These are phyloP conservation scores for Phytophthora ohioensis DNA, from an alignment of 352 stramenopile species.

Conservation along the genomic window DNA sequence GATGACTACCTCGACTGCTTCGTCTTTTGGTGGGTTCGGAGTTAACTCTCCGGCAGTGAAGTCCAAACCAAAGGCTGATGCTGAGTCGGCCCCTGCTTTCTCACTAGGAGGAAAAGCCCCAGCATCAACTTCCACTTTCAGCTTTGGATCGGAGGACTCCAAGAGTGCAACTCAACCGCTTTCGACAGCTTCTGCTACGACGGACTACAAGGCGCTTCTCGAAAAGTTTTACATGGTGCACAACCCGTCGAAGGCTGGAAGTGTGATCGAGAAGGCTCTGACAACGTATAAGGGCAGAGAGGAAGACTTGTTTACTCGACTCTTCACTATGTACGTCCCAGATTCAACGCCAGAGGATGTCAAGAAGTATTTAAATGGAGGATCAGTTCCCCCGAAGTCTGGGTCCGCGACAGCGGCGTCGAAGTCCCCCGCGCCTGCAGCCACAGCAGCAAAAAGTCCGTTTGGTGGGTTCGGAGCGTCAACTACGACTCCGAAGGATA, in stretches of 20 bases:
- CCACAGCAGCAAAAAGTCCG: conserved; percentile 26
- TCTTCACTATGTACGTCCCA: conserved; percentile 73
- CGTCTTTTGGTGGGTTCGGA: conserved; percentile 27
- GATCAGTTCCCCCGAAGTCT: conserved; percentile 56
- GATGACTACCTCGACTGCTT: conserved; percentile 3
- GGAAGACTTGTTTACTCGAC: conserved; percentile 61
- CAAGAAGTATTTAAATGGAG: conserved; percentile 68
- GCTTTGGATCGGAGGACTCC: conserved; percentile 30
- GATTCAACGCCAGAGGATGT: conserved; percentile 64
- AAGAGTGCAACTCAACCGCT: conserved; percentile 15
- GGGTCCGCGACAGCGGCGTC: conserved; percentile 14
- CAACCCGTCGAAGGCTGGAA: conserved; percentile 56
- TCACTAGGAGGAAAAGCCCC: conserved; percentile 43
- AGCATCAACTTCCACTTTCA: conserved; percentile 34
- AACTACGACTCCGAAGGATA: conserved; percentile 30
- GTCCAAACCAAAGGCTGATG: conserved; percentile 23
- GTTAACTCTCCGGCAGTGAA: conserved; percentile 38
- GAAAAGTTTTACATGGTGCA: conserved; percentile 73
- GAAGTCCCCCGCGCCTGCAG: conserved; percentile 28
- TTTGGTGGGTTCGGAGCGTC: conserved; percentile 32
- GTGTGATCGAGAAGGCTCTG: conserved; percentile 62
- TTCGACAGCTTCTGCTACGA: conserved; percentile 19
- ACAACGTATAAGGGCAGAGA: conserved; percentile 64
- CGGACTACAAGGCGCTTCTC: conserved; percentile 62
- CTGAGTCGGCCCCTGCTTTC: conserved; percentile 26